phyloP scores from a whole-genome alignment of 441 rosid genomes.

The Adansonia grandidieri region DNA sequence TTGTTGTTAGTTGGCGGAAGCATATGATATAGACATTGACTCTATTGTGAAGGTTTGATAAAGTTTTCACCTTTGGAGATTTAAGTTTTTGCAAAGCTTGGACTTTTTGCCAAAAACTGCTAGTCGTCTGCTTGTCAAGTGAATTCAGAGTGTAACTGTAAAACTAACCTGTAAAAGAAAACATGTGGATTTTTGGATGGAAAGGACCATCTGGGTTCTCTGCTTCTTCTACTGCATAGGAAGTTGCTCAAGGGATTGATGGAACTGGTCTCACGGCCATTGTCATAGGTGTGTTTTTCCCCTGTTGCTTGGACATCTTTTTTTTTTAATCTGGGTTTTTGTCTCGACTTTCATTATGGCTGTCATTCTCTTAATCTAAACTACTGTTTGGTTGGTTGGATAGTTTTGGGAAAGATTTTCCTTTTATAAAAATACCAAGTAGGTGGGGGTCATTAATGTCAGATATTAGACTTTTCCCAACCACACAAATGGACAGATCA shows the following conservation, averaged over 20 bases:
- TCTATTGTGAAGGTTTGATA: background rate
- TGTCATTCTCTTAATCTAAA: background rate
- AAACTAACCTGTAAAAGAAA: background rate
- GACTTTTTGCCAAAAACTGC: background rate
- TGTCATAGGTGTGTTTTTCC: constrained; percentile 45
- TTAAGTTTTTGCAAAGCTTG: background rate
- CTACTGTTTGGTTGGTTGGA: background rate
- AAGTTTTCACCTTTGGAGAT: background rate
- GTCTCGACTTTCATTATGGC: background rate
- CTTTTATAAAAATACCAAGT: background rate
- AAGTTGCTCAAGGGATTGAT: constrained; percentile 55
- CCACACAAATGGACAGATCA: background rate
- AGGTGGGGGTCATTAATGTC: too few species aligned
- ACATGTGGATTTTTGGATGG: constrained; percentile 55
- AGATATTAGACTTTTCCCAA: too few species aligned
- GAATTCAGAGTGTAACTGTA: background rate
- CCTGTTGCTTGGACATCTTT: background rate
- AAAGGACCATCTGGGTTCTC: constrained; percentile 69
- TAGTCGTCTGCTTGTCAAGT: background rate
- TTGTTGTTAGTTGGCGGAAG: too few species aligned
- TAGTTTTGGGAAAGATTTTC: background rate
- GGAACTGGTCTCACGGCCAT: constrained; percentile 63
- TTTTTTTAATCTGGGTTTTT: background rate
- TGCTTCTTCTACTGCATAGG: constrained; percentile 58
- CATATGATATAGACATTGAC: too few species aligned